These are phyloP conservation scores for Annona squamosa DNA, from an alignment of 164 flowering plant genomes.

Conservation along the genomic window DNA sequence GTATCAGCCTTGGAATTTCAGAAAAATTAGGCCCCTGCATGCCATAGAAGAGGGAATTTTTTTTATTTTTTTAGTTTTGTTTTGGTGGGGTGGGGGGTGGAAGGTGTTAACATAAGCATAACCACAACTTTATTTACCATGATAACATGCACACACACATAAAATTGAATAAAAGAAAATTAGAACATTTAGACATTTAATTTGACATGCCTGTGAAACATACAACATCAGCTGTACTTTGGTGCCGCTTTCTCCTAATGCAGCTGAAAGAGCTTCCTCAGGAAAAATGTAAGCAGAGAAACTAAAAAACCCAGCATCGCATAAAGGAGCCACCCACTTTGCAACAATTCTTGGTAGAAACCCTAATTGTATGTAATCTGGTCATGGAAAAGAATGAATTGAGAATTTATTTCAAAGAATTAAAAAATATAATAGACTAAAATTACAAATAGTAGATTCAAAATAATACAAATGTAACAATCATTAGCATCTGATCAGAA, in stretches of 20 bases:
- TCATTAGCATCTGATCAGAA: too few relatives aligned
- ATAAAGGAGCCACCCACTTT: conserved; percentile 81
- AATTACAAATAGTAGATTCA: too few relatives aligned
- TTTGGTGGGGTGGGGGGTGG: too few relatives aligned
- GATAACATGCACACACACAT: background rate
- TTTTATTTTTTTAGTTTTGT: too few relatives aligned
- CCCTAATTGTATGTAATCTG: conserved; percentile 79
- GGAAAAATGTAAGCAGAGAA: conserved; percentile 63
- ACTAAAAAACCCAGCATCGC: conserved; percentile 63
- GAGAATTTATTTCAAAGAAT: too few relatives aligned
- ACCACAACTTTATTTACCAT: background rate
- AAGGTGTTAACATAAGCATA: background rate
- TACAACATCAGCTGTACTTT: conserved; percentile 55
- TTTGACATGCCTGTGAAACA: conserved; percentile 56
- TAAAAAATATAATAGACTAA: too few relatives aligned
- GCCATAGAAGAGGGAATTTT: conserved; percentile 1
- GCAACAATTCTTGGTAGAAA: conserved; percentile 77
- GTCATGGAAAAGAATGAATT: conserved; percentile 1
- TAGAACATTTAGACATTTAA: background rate
- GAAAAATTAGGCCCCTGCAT: conserved; percentile 64
- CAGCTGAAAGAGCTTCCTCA: conserved; percentile 65
- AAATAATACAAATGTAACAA: too few relatives aligned
- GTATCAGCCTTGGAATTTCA: conserved; percentile 36
- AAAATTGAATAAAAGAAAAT: background rate
- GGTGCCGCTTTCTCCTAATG: conserved; percentile 47